These are phyloP conservation scores for Xylaria sp. DNA, from an alignment of 2,329 filamentous ascomycete species.

Conservation along the genomic window DNA sequence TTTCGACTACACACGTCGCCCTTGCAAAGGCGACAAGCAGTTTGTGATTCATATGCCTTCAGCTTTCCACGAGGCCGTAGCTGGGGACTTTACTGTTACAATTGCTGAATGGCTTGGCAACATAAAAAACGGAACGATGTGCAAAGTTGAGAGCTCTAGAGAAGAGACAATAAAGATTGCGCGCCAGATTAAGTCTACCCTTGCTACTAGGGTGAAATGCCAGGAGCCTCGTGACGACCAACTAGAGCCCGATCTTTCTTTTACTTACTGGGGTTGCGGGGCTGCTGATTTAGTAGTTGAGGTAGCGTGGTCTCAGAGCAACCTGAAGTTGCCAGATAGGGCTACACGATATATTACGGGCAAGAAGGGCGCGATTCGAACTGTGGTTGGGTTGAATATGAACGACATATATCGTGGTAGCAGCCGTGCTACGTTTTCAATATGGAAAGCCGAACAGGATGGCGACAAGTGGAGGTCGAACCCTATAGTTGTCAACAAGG, in stretches of 20 bases:
- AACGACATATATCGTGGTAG: slow-evolving; percentile 21
- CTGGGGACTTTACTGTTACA: not conserved
- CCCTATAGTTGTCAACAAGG: not conserved
- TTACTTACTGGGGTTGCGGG: not conserved
- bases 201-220: not conserved
- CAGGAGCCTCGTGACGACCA: not conserved
- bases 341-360: slow-evolving; percentile 20
- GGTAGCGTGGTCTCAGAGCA: slow-evolving; percentile 23
- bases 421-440: slow-evolving; percentile 9
- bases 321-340: slow-evolving; percentile 10
- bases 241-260: slow-evolving; percentile 23
- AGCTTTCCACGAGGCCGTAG: slow-evolving; percentile 2
- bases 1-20: slow-evolving; percentile 25
- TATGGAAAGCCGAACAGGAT: slow-evolving; percentile 19
- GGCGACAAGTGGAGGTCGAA: slow-evolving; percentile 12
- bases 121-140: slow-evolving; percentile 1
- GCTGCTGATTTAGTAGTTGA: slow-evolving; percentile 18
- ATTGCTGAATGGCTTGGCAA: slow-evolving; percentile 8
- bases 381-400: slow-evolving; percentile 25
- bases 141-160: not conserved
- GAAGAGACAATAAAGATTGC: slow-evolving; percentile 12
- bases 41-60: slow-evolving; percentile 29
- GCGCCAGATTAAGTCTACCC: slow-evolving; percentile 3
- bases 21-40: slow-evolving; percentile 23
- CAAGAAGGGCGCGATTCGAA: slow-evolving; percentile 3